Percentiles rank a stretch among this genome's conserved stretches.
These are phyloP conservation scores for Perkinsus olseni DNA, from an alignment of 169 alveolate genomes.

Conservation along the genomic window DNA sequence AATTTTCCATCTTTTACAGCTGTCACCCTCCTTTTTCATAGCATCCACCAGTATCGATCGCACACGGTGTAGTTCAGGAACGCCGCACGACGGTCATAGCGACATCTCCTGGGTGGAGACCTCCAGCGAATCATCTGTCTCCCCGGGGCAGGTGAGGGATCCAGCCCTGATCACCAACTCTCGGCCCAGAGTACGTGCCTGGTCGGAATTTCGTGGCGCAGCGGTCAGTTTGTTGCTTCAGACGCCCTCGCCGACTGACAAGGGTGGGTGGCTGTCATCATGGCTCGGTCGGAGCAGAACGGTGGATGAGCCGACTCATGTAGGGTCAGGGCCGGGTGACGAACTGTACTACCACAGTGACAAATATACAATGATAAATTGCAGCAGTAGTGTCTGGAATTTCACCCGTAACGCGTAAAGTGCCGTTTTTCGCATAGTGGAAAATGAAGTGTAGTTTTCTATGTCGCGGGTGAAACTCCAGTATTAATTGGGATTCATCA, in stretches of 20 bases:
- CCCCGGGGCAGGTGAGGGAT: neutral
- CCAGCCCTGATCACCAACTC: neutral
- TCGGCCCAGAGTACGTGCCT: neutral
- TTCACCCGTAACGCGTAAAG: no score
- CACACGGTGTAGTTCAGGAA: neutral
- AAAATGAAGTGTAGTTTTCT: no score
- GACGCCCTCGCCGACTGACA: neutral
- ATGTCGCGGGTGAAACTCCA: no score
- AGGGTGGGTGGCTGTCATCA: neutral
- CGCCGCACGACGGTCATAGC: neutral
- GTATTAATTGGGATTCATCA: no score
- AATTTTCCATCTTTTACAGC: no score
- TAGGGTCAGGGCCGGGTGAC: no score
- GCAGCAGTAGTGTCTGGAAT: no score
- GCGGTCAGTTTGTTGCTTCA: neutral
- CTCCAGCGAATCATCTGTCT: neutral
- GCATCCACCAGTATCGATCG: no score
- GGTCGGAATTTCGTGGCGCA: neutral
- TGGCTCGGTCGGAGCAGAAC: neutral
- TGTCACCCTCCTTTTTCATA: no score
- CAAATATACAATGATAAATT: no score
- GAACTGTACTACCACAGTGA: no score
- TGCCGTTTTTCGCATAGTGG: no score
- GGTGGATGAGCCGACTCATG: neutral
- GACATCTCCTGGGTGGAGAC: neutral